These are phyloP conservation scores for Suhomyces bolitotheri DNA, from an alignment of 1,139 yeast genomes.

Conservation along the genomic window DNA sequence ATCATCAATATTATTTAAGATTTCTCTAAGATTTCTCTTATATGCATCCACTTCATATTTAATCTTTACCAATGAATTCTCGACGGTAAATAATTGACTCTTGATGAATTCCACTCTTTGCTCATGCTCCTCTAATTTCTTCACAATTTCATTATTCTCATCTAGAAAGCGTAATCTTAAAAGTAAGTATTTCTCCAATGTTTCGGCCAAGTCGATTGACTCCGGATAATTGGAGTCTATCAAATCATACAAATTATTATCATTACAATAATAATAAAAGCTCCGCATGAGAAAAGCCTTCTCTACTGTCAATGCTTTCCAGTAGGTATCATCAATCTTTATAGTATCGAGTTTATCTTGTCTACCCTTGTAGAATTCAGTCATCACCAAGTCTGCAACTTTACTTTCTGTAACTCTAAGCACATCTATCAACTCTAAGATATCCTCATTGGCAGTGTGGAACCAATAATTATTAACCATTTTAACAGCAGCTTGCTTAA, in stretches of 20 bases:
- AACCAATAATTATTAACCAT: conserved; percentile 78
- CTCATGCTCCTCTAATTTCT: conserved; percentile 14
- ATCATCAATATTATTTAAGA: conserved; percentile 13
- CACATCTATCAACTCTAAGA: conserved; percentile 68
- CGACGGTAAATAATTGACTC: conserved; percentile 17
- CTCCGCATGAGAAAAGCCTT: conserved; percentile 70
- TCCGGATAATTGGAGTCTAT: conserved; percentile 81
- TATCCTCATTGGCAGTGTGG: conserved; percentile 63
- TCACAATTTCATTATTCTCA: conserved; percentile 28
- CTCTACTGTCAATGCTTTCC: conserved; percentile 75
- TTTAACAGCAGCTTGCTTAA: conserved; percentile 67
- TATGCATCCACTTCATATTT: conserved; percentile 18
- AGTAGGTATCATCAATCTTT: conserved; percentile 57
- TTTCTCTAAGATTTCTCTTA: conserved; percentile 14
- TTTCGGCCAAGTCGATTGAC: conserved; percentile 66
- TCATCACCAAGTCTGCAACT: conserved; percentile 67
- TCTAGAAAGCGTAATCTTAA: conserved; percentile 41
- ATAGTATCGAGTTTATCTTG: conserved; percentile 62
- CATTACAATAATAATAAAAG: conserved; percentile 64
- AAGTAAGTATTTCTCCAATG: conserved; percentile 53
- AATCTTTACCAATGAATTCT: conserved; percentile 15
- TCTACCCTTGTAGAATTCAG: conserved; percentile 59
- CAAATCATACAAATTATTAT: conserved; percentile 51
- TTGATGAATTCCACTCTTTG: conserved; percentile 16
- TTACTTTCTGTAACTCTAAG: conserved; percentile 66